phyloP scores from a whole-genome alignment of 768 basidiomycete species.

The Peribolospora kevripleyi region DNA sequence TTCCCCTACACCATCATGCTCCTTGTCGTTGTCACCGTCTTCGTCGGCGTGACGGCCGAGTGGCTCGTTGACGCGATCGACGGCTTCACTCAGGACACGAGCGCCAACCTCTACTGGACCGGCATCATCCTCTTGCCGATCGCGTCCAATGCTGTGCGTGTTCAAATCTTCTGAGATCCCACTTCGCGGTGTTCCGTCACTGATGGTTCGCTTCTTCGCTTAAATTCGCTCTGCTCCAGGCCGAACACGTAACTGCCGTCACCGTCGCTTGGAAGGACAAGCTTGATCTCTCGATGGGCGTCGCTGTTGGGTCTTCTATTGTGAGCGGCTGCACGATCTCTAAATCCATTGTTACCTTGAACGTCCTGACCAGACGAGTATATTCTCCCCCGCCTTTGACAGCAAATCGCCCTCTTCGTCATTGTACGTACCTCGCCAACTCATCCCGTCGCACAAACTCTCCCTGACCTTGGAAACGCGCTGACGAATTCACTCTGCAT shows the following conservation, averaged over 20 bases:
- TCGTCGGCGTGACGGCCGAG: slow-evolving; percentile 36
- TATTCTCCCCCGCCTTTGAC: slow-evolving; percentile 5
- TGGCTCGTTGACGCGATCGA: slow-evolving; percentile 50
- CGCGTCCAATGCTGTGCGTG: slow-evolving; percentile 53
- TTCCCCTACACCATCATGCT: slow-evolving; percentile 33
- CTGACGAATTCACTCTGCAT: slow-evolving; percentile 6
- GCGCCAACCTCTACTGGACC: slow-evolving; percentile 49
- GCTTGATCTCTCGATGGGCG: slow-evolving; percentile 59
- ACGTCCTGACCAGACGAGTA: neutral
- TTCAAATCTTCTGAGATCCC: slow-evolving; percentile 24
- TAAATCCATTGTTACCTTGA: neutral
- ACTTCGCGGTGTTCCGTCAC: neutral
- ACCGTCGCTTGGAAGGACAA: slow-evolving; percentile 71
- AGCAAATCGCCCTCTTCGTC: slow-evolving; percentile 69
- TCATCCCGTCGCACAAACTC: too few species aligned
- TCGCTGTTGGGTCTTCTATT: slow-evolving; percentile 66
- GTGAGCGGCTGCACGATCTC: slow-evolving; percentile 29
- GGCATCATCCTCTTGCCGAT: slow-evolving; percentile 78
- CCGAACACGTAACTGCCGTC: slow-evolving; percentile 74
- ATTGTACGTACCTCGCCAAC: slow-evolving; percentile 28
- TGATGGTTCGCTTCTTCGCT: slow-evolving; percentile 5
- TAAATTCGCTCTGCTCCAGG: slow-evolving; percentile 7
- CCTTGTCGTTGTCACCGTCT: slow-evolving; percentile 34
- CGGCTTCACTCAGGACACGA: slow-evolving; percentile 30
- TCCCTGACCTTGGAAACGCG: neutral